Evolutionary conservation across 1,284 basidiomycete genomes (phyloP).

Genomic region (Austroboletus niveus): DNA sequence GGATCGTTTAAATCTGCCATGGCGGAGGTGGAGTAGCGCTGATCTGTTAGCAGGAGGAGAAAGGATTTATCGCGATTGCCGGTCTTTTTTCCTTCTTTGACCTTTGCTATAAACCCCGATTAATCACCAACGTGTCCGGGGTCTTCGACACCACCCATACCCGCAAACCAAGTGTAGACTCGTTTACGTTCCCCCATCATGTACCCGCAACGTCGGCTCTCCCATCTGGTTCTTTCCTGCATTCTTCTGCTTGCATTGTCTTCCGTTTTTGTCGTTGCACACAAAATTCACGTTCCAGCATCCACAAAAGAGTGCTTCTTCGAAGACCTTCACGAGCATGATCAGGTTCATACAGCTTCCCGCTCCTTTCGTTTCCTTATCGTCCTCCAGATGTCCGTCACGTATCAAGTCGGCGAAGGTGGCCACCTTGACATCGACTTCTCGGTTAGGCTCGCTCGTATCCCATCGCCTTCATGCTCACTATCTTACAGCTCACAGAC

Average conservation of each 20-base stretch:
- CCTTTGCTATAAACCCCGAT: conserved; percentile 14
- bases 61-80: conserved; percentile 29
- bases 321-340: conserved; percentile 92
- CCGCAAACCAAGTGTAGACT: neutral
- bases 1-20: conserved; percentile 68
- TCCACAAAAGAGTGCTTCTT: conserved; percentile 96
- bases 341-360: conserved; percentile 62
- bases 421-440: conserved; percentile 98
- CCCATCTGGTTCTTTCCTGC: conserved; percentile 30
- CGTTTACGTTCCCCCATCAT: conserved; percentile 8
- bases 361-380: conserved; percentile 5
- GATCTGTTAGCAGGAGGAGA: conserved; percentile 31
- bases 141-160: conserved; percentile 17
- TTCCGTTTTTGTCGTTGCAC: conserved; percentile 49
- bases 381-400: conserved; percentile 88
- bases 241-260: conserved; percentile 44
- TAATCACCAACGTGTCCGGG: conserved; percentile 25
- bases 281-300: conserved; percentile 72
- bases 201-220: conserved; percentile 16
- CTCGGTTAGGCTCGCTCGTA: conserved; percentile 55
- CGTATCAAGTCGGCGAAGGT: conserved; percentile 96
- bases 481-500: conserved; percentile 63
- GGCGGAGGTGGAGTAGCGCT: conserved; percentile 20
- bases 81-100: conserved; percentile 7
- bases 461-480: neutral